Base-by-base conservation (phyloP, 2,329 filamentous ascomycete genomes). In the Stagonosporopsis rhizophila region DNA sequence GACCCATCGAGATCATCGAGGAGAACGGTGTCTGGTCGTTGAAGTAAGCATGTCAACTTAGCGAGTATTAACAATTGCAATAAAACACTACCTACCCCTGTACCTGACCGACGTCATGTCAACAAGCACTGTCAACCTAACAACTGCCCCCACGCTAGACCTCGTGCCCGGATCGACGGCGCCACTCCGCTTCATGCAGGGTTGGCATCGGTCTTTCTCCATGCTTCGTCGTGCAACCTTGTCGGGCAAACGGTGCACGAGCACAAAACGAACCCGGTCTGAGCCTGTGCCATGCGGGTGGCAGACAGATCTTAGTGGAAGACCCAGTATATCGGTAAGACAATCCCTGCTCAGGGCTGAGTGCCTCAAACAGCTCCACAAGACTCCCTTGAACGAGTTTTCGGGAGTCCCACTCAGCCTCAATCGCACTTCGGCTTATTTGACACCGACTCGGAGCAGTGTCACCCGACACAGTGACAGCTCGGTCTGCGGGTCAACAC, bases 1-100 rank as follows among this genome's bases (percentile, higher is more conserved):
- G 92, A 52, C 85, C 91, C 57, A 85, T 97, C 25, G 86, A 87
- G 73, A 96, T 97, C 67, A 81, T 85, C 65, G 80, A 87, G 61
- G 81, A 85, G 67, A 82, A 85, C 54, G 89, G 84, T 0, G 75
- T 79, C 25, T 96, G 91, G 91, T 86, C 82, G 67, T 75, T 96
- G 73, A 82, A 82, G 74, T 86, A 75, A 64, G 60, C 30, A 40
- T 39, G 17, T 32, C 20, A 17, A 8, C 6, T 38, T 41, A 42
- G 17, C 34, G 37, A 32, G 38, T 28, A 44, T 40, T 57, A 44
- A 58, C 28, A 40, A 44, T 44, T 56, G 38, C 20, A 56, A 52
- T 45, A 45, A 56, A 45, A 47, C 39, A 37, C n/a, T n/a, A 23
- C 23, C 15, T 32, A 42, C 22, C n/a, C 23, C 9, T 44, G 37